A percentile compares a stretch with the other conserved stretches of the same genome.
Evolutionary conservation across 305 asterid genomes (phyloP).

Genomic region (Fraxinus platypoda): DNA sequence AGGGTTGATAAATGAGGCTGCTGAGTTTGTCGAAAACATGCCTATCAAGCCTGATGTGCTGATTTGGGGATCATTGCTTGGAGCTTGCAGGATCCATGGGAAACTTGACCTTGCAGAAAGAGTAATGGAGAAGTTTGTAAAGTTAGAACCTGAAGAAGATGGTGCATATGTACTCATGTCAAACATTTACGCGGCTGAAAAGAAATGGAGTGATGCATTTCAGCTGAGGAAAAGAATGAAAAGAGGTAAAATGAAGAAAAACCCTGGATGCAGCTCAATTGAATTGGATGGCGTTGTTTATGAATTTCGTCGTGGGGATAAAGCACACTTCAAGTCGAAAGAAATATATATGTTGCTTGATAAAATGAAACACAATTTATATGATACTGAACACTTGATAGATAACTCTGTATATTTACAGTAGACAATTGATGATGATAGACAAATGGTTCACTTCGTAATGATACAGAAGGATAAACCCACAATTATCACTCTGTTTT

Average conservation of each 20-base stretch:
- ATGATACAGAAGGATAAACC: not conserved
- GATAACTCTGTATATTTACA: not conserved
- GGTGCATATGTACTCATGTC: slow-evolving; percentile 38
- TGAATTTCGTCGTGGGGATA: slow-evolving; percentile 34
- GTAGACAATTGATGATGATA: not conserved
- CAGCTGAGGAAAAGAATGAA: slow-evolving; percentile 32
- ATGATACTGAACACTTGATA: slow-evolving; percentile 1
- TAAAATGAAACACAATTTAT: slow-evolving; percentile 23
- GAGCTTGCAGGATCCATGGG: slow-evolving; percentile 40
- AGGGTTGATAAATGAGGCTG: slow-evolving; percentile 33
- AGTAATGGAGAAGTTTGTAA: slow-evolving; percentile 27
- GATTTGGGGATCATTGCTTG: slow-evolving; percentile 38
- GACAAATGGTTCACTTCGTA: not conserved
- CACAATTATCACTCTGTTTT: not conserved
- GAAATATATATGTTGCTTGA: slow-evolving; percentile 23
- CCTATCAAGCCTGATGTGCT: slow-evolving; percentile 34
- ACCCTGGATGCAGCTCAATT: slow-evolving; percentile 44
- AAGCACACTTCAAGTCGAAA: slow-evolving; percentile 31
- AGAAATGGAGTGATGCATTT: slow-evolving; percentile 34
- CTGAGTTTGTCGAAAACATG: slow-evolving; percentile 30
- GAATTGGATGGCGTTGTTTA: slow-evolving; percentile 35
- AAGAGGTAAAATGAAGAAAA: slow-evolving; percentile 29
- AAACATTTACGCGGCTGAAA: slow-evolving; percentile 39
- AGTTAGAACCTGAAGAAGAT: slow-evolving; percentile 26
- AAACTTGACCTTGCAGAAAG: slow-evolving; percentile 35